Evolutionary conservation across 2,329 filamentous ascomycete genomes (phyloP), one percentile per base, ranked within the genome.

Genomic region (Spiromastix sp.): DNA sequence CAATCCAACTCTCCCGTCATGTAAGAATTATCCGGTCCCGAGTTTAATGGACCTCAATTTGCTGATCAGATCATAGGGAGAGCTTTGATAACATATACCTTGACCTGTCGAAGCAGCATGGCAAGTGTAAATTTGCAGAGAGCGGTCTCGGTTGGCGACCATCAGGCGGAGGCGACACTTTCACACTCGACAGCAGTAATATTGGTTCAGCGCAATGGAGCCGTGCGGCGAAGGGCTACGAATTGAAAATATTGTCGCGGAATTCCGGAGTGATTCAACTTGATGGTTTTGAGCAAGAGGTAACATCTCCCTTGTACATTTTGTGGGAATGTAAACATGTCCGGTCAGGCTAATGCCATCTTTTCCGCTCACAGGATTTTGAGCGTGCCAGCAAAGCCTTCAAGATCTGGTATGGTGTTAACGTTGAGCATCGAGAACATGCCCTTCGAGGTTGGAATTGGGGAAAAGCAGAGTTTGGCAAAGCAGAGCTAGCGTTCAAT

Each of bases 371-470:
- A 13, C 51, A 85, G 72, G 89, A 98, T 59, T 84, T 85, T 48
- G 91, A 98, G 47, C 84, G 91, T 37, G 68, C 95, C 10, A 74
- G 70, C 63, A 95, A 94, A 59, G 77, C 91, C 48, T 95, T 98
- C 72, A 96, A 95, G 67, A 84, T 89, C 54, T 96, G 89, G 85
- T 98, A 96, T 64, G 91, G 85, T 64, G 81, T 91, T 52, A 86
- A 79, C 51, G 73, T 98, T 40, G 87, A 96, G 58, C 84, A 77
- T 59, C 85, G 85, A 60, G 91, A 98, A 62, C 91, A 96, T 60
- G 86, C 91, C 16, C 68, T 98, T 40, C 79, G 91, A 48, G 91
- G 91, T 38, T 98, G 91, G 91, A 98, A 98, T 60, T 98, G 91
- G 93, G 91, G 91, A 52, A 98, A 96, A 64, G 85, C 85, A 45